Conservation (phyloP, 352 stramenopile species). For the Globisporangium spiculum region DNA sequence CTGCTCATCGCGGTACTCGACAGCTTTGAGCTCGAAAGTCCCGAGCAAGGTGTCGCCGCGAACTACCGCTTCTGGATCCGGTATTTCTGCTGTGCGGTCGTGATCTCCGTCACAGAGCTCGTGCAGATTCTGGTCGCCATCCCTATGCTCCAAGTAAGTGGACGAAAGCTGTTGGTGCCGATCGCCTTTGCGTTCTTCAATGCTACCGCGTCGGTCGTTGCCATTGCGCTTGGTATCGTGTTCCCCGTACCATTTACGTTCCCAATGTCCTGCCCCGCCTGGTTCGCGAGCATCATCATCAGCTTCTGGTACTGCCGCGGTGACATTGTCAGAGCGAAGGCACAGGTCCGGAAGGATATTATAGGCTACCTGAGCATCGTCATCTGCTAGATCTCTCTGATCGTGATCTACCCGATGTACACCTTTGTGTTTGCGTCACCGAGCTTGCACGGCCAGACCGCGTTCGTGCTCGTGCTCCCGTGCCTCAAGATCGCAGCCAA, state of each 20-base stretch:
- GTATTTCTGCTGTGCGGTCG: not conserved
- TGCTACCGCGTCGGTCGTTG: not conserved
- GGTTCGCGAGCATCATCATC: conserved; percentile 14
- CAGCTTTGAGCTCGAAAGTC: not conserved
- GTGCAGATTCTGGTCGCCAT: not conserved
- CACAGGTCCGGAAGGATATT: conserved; percentile 1
- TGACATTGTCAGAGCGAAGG: conserved; percentile 13
- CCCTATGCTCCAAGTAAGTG: not conserved
- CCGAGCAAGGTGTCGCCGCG: not conserved
- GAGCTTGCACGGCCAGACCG: conserved; percentile 6
- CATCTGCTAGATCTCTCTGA: conserved; percentile 12
- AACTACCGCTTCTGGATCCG: not conserved
- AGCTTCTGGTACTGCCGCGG: conserved; percentile 4
- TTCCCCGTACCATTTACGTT: conserved; percentile 37
- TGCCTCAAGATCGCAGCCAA: conserved; percentile 26
- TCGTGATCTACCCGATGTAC: conserved; percentile 31
- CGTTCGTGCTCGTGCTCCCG: conserved; percentile 27
- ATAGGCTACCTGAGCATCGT: not conserved
- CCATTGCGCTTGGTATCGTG: conserved; percentile 1
- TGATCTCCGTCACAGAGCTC: not conserved
- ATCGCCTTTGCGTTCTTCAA: not conserved
- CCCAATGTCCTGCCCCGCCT: conserved; percentile 13
- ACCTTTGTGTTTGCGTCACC: conserved; percentile 27
- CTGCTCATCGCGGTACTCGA: not conserved
- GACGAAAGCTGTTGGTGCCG: not conserved